These are phyloP conservation scores for Balamuthia mandrillaris DNA, from an alignment of 208 protist species.

Conservation along the genomic window DNA sequence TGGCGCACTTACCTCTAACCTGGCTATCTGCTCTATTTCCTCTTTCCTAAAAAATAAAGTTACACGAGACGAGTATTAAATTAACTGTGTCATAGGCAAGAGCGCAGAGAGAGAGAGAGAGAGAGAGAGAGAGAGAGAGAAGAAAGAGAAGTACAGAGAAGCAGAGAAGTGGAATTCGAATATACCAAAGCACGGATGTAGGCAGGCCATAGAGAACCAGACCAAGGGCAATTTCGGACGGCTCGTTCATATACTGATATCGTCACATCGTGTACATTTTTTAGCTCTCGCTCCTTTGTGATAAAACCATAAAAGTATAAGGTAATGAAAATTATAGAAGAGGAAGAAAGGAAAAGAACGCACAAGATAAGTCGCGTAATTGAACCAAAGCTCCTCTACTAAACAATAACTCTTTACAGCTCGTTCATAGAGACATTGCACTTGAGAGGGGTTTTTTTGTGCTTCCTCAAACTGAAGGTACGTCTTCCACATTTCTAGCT, in stretches of 20 bases:
- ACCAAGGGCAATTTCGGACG: conserved; percentile 12
- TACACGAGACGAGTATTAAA: no score
- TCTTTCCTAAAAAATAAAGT: no score
- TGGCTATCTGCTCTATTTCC: neutral
- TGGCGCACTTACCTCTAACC: neutral
- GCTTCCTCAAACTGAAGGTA: neutral
- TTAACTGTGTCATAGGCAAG: no score
- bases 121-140: neutral
- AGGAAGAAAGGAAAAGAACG: neutral
- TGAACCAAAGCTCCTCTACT: neutral
- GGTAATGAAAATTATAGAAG: neutral
- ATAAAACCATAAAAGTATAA: neutral
- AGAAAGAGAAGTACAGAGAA: neutral
- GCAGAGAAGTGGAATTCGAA: neutral
- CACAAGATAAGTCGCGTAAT: neutral
- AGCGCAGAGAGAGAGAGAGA: no score
- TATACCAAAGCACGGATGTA: neutral
- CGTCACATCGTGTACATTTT: neutral
- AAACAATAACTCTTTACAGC: conserved; percentile 1
- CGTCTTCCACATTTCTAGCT: conserved; percentile 1
- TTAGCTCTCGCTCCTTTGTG: neutral
- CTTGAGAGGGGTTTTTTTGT: conserved; percentile 2
- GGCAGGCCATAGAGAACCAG: neutral
- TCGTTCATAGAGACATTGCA: conserved; percentile 9
- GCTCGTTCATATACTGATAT: neutral